These are phyloP conservation scores for Malus hybrid DNA, from an alignment of 331 rosid genomes.

Conservation along the genomic window DNA sequence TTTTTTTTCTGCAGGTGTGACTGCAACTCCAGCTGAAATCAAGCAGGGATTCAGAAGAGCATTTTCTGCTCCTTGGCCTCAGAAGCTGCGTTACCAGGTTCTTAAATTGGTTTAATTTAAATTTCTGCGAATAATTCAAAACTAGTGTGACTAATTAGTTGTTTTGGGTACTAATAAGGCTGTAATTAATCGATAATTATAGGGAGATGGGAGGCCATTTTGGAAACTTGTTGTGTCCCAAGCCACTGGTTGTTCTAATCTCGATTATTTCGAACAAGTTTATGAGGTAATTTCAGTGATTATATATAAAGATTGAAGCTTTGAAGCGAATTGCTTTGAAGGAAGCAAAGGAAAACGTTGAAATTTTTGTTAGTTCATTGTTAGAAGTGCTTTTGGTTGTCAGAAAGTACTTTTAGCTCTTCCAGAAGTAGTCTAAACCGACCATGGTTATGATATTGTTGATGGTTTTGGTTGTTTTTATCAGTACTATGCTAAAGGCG, in stretches of 20 bases:
- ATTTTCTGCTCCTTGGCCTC: slow-evolving; percentile 75
- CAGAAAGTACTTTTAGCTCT: too few species aligned
- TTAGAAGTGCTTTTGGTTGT: too few species aligned
- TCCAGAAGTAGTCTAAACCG: too few species aligned
- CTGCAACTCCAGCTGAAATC: slow-evolving; percentile 57
- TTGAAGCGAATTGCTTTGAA: neutral
- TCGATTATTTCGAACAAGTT: slow-evolving; percentile 78
- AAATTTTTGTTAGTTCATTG: too few species aligned
- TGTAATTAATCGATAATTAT: slow-evolving; percentile 1
- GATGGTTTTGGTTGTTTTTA: too few species aligned
- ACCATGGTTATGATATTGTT: too few species aligned
- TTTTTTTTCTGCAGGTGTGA: slow-evolving; percentile 38
- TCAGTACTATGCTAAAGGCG: slow-evolving; percentile 82
- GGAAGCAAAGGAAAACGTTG: too few species aligned
- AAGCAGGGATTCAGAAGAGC: slow-evolving; percentile 83
- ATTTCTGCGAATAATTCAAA: neutral
- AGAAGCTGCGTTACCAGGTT: slow-evolving; percentile 86
- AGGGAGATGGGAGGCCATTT: slow-evolving; percentile 99
- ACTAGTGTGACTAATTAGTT: neutral
- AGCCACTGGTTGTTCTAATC: slow-evolving; percentile 76
- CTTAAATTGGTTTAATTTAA: neutral
- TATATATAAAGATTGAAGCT: neutral
- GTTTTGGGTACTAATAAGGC: neutral
- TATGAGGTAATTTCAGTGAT: slow-evolving; percentile 40
- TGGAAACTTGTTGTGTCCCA: slow-evolving; percentile 91